Evolutionary conservation across 306 rosid species (phyloP).

Genomic region (Acacia acuminata): DNA sequence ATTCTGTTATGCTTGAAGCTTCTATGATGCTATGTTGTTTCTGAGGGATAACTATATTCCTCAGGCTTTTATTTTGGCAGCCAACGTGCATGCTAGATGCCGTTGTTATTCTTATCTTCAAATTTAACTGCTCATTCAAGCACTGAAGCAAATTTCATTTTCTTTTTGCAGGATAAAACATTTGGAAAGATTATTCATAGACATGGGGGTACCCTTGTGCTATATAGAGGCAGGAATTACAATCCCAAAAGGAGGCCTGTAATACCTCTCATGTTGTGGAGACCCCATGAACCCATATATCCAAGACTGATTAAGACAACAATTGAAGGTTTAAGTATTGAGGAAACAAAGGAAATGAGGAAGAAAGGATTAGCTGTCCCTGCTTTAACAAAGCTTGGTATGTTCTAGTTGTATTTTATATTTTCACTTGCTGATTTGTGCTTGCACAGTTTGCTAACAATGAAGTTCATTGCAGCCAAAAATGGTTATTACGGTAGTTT

Average conservation of each 20-base stretch:
- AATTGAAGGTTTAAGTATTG: slow-evolving; percentile 78
- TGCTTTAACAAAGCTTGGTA: slow-evolving; percentile 86
- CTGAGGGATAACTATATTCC: not conserved
- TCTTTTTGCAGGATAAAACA: slow-evolving; percentile 75
- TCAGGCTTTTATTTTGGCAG: not conserved
- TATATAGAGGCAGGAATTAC: slow-evolving; percentile 89
- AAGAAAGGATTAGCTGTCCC: slow-evolving; percentile 84
- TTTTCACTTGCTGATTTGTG: slow-evolving; percentile 1
- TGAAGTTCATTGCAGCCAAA: slow-evolving; percentile 61
- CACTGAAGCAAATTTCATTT: slow-evolving; percentile 25
- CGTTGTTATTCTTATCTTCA: slow-evolving; percentile 8
- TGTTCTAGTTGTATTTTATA: slow-evolving; percentile 6
- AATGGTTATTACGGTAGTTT: slow-evolving; percentile 82
- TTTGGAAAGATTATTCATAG: slow-evolving; percentile 79
- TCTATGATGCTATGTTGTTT: not conserved
- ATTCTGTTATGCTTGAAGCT: slow-evolving; percentile 14
- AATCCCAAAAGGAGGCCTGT: slow-evolving; percentile 66
- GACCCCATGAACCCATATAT: slow-evolving; percentile 85
- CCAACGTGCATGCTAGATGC: not conserved
- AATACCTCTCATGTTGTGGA: slow-evolving; percentile 94
- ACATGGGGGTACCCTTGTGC: slow-evolving; percentile 77
- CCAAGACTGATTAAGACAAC: slow-evolving; percentile 90
- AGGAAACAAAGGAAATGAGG: slow-evolving; percentile 88
- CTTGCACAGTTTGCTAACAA: slow-evolving; percentile 26
- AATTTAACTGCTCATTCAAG: not conserved